Evolutionary conservation across 2,329 filamentous ascomycete species (phyloP), one percentile per base, ranked within the genome.

Genomic region (Aspergillus novofumigatus): DNA sequence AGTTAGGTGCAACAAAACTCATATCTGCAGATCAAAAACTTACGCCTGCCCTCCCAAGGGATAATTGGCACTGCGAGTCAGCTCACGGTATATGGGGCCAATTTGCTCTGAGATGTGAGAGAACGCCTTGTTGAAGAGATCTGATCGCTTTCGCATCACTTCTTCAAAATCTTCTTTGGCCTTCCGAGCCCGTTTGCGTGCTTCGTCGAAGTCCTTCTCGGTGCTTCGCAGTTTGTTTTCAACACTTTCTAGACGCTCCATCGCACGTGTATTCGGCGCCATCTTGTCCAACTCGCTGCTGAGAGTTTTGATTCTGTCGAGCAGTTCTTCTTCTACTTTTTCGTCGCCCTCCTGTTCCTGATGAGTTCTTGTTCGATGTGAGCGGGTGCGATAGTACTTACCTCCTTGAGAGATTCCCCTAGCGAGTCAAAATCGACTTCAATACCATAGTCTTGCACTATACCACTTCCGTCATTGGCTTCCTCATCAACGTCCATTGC

Each of bases 51-150:
- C 94, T 66, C 94, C 94, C n/a, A 97, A 83, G 0, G 93, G 92
- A 72, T 96, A 96, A n/a, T 90, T 88, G 35, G 89, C 83, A 44
- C 90, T 94, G 57, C 92, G 88, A 25, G 94, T 99, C 50, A 99
- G 85, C 68, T 97, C 93, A 68, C 92, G 92, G 81, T 99, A 99
- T 26, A 97, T 94, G 53, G 90, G 86, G 29, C 87, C 88, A 66
- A 99, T 97, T 72, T 97, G 92, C 66, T 96, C 91, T 47, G 91
- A 90, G 69, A 99, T 99, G 74, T 99, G 94, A 21, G 84, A 82
- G 77, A 97, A 97, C 11, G 94, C 94, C 72, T 92, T 93, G 79
- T 92, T 94, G 83, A 99, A 99, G 29, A 96, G 84, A 62, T 96
- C 90, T 62, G 89, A 91, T 55, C 94, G 89, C 75, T 88, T 85